Percentiles rank a stretch among this genome's conserved stretches.
These are phyloP conservation scores for Gastrodia elata DNA, from an alignment of 106 monocot species.

Conservation along the genomic window DNA sequence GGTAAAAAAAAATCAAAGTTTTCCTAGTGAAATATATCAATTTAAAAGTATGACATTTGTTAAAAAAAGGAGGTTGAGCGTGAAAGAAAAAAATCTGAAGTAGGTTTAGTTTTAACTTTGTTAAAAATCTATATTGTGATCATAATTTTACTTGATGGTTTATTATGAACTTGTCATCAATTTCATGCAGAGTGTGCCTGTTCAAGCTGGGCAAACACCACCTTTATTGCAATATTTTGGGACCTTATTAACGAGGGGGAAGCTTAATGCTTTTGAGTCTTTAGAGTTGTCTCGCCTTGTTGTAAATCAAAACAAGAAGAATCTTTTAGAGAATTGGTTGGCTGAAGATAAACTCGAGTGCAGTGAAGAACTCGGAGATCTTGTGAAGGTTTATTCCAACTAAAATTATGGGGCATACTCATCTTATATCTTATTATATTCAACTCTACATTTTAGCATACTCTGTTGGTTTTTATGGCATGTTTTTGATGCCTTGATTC, in stretches of 20 bases:
- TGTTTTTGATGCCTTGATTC: neutral
- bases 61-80: neutral
- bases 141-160: neutral
- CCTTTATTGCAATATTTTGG: conserved; percentile 96
- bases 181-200: conserved; percentile 82
- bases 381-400: conserved; percentile 64
- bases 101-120: neutral
- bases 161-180: neutral
- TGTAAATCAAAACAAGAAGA: conserved; percentile 98
- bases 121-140: neutral
- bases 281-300: conserved; percentile 95
- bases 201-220: conserved; percentile 94
- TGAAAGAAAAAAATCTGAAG: neutral
- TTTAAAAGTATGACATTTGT: neutral
- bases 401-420: neutral
- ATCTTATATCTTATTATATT: neutral
- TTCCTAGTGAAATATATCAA: neutral
- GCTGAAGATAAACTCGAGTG: conserved; percentile 99
- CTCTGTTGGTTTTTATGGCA: neutral
- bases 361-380: conserved; percentile 98
- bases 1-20: neutral
- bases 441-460: neutral
- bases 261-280: conserved; percentile 91
- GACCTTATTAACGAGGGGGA: conserved; percentile 85
- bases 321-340: conserved; percentile 95